A percentile compares a stretch with the other conserved stretches of the same genome.
These are phyloP conservation scores for Starmerella asiatica DNA, from an alignment of 805 yeast genomes.

Conservation along the genomic window DNA sequence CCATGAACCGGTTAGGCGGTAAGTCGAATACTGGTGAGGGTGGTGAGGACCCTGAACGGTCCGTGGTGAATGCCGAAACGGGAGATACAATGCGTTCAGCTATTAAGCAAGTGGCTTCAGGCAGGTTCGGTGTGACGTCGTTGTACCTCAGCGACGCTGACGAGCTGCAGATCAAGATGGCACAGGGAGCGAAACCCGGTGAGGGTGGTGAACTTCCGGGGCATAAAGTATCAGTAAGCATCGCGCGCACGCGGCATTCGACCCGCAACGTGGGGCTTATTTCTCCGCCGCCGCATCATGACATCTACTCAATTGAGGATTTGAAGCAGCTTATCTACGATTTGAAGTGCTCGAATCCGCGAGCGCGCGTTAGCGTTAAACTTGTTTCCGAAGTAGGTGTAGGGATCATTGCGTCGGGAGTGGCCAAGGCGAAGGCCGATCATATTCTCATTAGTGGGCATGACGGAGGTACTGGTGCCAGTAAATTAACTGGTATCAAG, in stretches of 20 bases:
- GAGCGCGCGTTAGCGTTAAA: slow-evolving; percentile 93
- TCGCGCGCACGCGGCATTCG: slow-evolving; percentile 92
- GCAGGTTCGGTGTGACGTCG: slow-evolving; percentile 96
- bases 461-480: slow-evolving; percentile 99
- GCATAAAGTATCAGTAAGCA: slow-evolving; percentile 71
- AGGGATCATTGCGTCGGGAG: slow-evolving; percentile 98
- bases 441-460: slow-evolving; percentile 93
- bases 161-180: slow-evolving; percentile 95
- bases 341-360: slow-evolving; percentile 90
- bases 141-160: slow-evolving; percentile 90
- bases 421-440: slow-evolving; percentile 97
- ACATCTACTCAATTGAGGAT: slow-evolving; percentile 95
- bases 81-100: slow-evolving; percentile 99
- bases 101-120: slow-evolving; percentile 94
- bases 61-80: slow-evolving; percentile 50
- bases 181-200: slow-evolving; percentile 99
- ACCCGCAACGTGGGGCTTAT: slow-evolving; percentile 94
- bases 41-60: slow-evolving; percentile 94
- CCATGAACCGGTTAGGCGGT: slow-evolving; percentile 96
- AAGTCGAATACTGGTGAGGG: slow-evolving; percentile 99
- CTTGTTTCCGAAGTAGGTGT: slow-evolving; percentile 97
- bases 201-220: slow-evolving; percentile 99
- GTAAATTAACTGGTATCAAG: slow-evolving; percentile 92
- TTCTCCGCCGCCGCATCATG: slow-evolving; percentile 98
- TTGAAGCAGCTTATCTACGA: slow-evolving; percentile 92